phyloP scores from a whole-genome alignment of 2,329 filamentous ascomycete species.

The Paraconiothyrium sp. region DNA sequence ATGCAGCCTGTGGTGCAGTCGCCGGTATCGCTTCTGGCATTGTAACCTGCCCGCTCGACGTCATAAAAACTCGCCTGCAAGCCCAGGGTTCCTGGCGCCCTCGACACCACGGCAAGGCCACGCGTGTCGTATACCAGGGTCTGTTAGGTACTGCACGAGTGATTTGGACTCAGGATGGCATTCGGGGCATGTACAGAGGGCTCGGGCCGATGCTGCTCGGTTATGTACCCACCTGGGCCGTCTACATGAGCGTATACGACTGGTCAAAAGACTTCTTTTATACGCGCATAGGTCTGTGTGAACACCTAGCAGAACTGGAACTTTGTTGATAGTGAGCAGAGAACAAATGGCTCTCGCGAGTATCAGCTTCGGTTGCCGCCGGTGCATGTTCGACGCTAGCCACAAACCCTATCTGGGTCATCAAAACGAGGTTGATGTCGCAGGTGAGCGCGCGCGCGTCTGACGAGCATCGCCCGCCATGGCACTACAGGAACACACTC shows the following conservation, averaged over 20 bases:
- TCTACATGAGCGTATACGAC: conserved; percentile 97
- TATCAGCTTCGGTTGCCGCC: conserved; percentile 89
- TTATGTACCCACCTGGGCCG: conserved; percentile 97
- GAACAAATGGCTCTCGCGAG: conserved; percentile 80
- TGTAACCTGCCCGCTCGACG: conserved; percentile 95
- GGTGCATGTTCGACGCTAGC: conserved; percentile 92
- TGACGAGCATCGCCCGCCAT: conserved; percentile 71
- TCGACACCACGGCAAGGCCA: conserved; percentile 59
- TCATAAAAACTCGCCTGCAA: conserved; percentile 98
- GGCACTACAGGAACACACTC: conserved; percentile 89
- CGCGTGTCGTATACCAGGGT: conserved; percentile 77
- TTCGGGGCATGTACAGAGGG: conserved; percentile 91
- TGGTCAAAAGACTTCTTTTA: conserved; percentile 80
- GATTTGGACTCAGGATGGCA: conserved; percentile 88
- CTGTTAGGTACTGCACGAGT: conserved; percentile 84
- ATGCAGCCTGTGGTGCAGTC: conserved; percentile 85
- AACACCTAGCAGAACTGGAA: conserved; percentile 44
- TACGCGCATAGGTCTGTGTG: conserved; percentile 63
- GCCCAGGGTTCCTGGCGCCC: conserved; percentile 85
- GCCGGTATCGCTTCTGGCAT: conserved; percentile 93
- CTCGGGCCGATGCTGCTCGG: conserved; percentile 93
- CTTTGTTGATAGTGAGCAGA: conserved; percentile 11
- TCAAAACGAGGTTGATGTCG: conserved; percentile 98
- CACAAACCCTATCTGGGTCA: conserved; percentile 99
- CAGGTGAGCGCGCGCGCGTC: conserved; percentile 73